These are phyloP conservation scores for Pseudopyrenochaeta lycopersici DNA, from an alignment of 2,329 filamentous ascomycete species.

Conservation along the genomic window DNA sequence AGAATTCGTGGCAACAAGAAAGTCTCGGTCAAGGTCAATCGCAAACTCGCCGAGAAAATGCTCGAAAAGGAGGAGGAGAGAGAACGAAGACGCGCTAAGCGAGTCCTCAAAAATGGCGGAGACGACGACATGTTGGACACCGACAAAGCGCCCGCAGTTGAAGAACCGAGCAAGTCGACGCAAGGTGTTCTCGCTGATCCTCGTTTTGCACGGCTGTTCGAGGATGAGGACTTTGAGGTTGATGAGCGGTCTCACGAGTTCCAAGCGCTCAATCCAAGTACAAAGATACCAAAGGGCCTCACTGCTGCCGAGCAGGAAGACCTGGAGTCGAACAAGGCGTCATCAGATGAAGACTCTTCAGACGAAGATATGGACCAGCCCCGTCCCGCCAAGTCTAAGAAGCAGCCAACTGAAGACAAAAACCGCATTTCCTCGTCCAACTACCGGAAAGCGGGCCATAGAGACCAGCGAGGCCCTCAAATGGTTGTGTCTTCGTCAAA, in stretches of 20 bases:
- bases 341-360: constrained; percentile 41
- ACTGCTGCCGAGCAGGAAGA: constrained; percentile 69
- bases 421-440: constrained; percentile 69
- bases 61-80: constrained; percentile 75
- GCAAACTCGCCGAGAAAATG: constrained; percentile 71
- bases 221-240: constrained; percentile 91
- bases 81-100: constrained; percentile 56
- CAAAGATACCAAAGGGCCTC: constrained; percentile 64
- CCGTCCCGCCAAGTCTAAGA: constrained; percentile 29
- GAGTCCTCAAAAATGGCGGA: constrained; percentile 66
- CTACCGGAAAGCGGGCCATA: constrained; percentile 67
- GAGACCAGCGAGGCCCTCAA: constrained; percentile 49
- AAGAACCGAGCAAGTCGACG: constrained; percentile 61
- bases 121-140: constrained; percentile 58
- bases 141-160: constrained; percentile 26
- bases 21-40: constrained; percentile 88
- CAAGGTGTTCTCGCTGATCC: constrained; percentile 74
- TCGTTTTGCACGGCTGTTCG: constrained; percentile 88
- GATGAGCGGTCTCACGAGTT: constrained; percentile 92
- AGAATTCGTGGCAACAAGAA: constrained; percentile 95
- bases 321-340: constrained; percentile 53
- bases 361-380: constrained; percentile 45
- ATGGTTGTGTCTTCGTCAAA: constrained; percentile 66
- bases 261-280: constrained; percentile 87
- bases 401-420: constrained; percentile 40